Evolutionary conservation across 2,329 filamentous ascomycete genomes (phyloP).

Genomic region (Helminthosporium solani): DNA sequence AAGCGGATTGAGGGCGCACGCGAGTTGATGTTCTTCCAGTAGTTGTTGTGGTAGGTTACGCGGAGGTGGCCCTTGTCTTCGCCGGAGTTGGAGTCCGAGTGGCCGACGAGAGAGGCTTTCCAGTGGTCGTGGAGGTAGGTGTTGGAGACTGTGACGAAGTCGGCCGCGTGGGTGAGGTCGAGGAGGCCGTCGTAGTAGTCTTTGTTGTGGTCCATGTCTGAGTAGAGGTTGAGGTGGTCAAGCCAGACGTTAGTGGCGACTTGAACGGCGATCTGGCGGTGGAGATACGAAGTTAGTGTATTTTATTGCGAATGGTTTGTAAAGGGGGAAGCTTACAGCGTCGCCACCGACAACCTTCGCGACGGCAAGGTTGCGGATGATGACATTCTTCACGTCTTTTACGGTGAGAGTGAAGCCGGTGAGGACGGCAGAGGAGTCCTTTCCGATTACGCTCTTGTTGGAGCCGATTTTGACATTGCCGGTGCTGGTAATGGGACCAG

Average conservation of each 20-base stretch:
- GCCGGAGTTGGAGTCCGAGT: slow-evolving; percentile 58
- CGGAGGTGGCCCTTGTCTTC: slow-evolving; percentile 64
- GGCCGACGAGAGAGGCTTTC: slow-evolving; percentile 61
- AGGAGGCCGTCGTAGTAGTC: slow-evolving; percentile 70
- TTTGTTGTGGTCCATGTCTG: slow-evolving; percentile 61
- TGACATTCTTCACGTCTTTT: slow-evolving; percentile 54
- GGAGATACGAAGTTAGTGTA: too few relatives aligned
- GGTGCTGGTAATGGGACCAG: slow-evolving; percentile 47
- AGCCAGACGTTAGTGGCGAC: slow-evolving; percentile 59
- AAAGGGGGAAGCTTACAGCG: slow-evolving; percentile 23
- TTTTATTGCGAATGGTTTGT: too few relatives aligned
- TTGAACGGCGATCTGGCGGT: slow-evolving; percentile 48
- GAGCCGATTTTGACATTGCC: slow-evolving; percentile 46
- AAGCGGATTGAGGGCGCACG: slow-evolving; percentile 65
- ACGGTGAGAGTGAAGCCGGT: slow-evolving; percentile 52
- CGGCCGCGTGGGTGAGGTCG: slow-evolving; percentile 63
- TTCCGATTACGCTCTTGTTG: slow-evolving; percentile 56
- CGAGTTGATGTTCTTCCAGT: slow-evolving; percentile 64
- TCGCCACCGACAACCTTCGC: slow-evolving; percentile 54
- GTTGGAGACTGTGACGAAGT: slow-evolving; percentile 62
- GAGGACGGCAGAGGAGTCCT: slow-evolving; percentile 45
- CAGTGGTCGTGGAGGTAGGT: slow-evolving; percentile 59
- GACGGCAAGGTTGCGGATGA: slow-evolving; percentile 58
- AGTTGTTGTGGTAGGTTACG: slow-evolving; percentile 68
- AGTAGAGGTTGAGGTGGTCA: slow-evolving; percentile 66